These are phyloP conservation scores for Boletus subparvulus DNA, from an alignment of 768 basidiomycete species.

Conservation along the genomic window DNA sequence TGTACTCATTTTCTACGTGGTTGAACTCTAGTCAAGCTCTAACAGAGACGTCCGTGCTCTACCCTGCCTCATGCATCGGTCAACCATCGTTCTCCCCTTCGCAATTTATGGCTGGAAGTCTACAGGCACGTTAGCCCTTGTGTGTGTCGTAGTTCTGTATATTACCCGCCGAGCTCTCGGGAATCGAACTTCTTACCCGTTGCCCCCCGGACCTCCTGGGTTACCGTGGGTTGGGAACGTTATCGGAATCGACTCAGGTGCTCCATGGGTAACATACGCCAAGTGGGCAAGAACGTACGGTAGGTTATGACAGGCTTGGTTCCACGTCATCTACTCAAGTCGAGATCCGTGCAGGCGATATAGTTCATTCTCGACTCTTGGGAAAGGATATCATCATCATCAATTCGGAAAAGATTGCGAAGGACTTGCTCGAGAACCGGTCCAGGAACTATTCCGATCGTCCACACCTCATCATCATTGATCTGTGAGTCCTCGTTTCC, in stretches of 20 bases:
- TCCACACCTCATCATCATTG: background rate
- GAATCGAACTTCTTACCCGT: background rate
- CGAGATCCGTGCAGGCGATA: background rate
- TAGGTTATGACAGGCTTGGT: background rate
- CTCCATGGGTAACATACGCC: conserved; percentile 12
- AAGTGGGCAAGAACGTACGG: conserved; percentile 13
- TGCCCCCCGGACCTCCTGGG: conserved; percentile 13
- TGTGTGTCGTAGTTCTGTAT: background rate
- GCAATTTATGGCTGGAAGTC: conserved; percentile 5
- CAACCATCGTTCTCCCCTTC: too few relatives aligned
- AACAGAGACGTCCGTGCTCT: too few relatives aligned
- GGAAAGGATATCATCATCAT: conserved; percentile 13
- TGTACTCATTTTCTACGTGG: too few relatives aligned
- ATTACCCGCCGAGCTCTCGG: background rate
- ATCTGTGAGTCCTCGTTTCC: background rate
- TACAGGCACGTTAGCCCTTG: background rate
- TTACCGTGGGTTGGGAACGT: conserved; percentile 6
- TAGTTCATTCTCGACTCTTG: background rate
- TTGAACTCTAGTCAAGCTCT: too few relatives aligned
- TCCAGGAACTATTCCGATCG: conserved; percentile 11
- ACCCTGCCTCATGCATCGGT: too few relatives aligned
- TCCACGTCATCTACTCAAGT: background rate
- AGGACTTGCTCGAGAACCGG: conserved; percentile 6
- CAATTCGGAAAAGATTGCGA: conserved; percentile 6
- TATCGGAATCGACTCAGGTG: background rate